Base-by-base conservation (phyloP, 495 filamentous ascomycete genomes). In the Penicillium antarcticum region DNA sequence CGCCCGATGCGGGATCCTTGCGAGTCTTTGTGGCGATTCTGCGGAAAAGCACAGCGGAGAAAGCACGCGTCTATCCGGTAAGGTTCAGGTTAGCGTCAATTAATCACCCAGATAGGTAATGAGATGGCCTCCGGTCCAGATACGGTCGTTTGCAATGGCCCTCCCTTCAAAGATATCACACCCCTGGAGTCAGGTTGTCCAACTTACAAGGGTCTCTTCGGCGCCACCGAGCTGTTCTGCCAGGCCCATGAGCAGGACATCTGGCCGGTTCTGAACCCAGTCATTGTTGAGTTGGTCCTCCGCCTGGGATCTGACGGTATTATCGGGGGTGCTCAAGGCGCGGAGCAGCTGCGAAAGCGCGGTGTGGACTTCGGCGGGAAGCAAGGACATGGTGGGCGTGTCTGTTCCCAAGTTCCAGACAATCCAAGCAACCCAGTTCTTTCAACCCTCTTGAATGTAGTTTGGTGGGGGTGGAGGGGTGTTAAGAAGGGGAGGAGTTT, bases 41-140 rank as follows among this genome's bases (percentile, higher is more conserved):
- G 58, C 95, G 86, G 72, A 99, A 97, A 49, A 99, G 85, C 23
- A 99, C 92, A 35, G 94, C 89, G 17, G 92, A 83, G 65, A 95
- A 97, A 35, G 91, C 85, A 55, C 94, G 87, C 24, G 82, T 83
- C 91, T 96, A 57, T 42, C 31, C 26, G 13, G 19, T 37, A 2
- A 18, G 11, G 7, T n/a, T 10, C 34, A 16, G 10, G 14, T 57
- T 41, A 57, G 49, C 16, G 24, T 26, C 16, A 9, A 29, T 4
- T 29, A 7, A 29, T 29, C 26, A 29, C 6, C 9, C 5, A 29
- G 5, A 7, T 29, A 10, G 8, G 26, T 29, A 29, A 8, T 8
- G 26, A 29, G 26, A 29, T 29, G 26, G 8, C 8, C 26, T 29
- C 8, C 26, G 7, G 5, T 29, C 0, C 5, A 7, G 26, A 10